phyloP scores from a whole-genome alignment of 225 moss, liverwort and hornwort species.

The Lunularia cruciata region DNA sequence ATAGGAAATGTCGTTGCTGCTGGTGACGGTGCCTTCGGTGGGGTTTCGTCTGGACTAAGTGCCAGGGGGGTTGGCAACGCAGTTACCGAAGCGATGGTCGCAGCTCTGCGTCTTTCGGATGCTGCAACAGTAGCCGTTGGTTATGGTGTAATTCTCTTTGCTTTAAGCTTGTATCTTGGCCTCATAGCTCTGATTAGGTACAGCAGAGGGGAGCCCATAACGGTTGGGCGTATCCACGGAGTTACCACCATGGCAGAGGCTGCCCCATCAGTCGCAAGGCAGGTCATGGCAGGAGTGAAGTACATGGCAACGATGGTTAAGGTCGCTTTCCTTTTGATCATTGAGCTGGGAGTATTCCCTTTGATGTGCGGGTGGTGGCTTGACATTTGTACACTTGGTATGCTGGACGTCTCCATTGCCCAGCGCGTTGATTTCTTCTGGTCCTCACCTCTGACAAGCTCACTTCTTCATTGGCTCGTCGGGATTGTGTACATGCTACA shows the following conservation, averaged over 20 bases:
- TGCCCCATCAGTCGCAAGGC: slow-evolving; percentile 90
- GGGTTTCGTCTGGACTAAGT: slow-evolving; percentile 37
- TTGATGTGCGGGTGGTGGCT: slow-evolving; percentile 99
- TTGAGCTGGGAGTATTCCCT: slow-evolving; percentile 94
- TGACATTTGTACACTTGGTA: slow-evolving; percentile 92
- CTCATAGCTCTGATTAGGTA: slow-evolving; percentile 87
- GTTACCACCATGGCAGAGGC: slow-evolving; percentile 94
- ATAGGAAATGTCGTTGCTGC: slow-evolving; percentile 37
- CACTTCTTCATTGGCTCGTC: slow-evolving; percentile 95
- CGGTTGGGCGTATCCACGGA: slow-evolving; percentile 81
- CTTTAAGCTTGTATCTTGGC: slow-evolving; percentile 81
- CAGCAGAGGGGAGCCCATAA: slow-evolving; percentile 85
- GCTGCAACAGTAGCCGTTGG: slow-evolving; percentile 90
- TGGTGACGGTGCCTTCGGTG: slow-evolving; percentile 33
- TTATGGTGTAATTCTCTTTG: slow-evolving; percentile 76
- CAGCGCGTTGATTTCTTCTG: slow-evolving; percentile 85
- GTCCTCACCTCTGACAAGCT: slow-evolving; percentile 87
- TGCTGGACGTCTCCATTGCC: slow-evolving; percentile 76
- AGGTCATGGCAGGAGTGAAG: slow-evolving; percentile 87
- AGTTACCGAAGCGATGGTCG: slow-evolving; percentile 74
- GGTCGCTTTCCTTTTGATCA: slow-evolving; percentile 81
- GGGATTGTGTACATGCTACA: slow-evolving; percentile 97
- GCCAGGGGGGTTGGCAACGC: slow-evolving; percentile 34
- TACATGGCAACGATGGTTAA: slow-evolving; percentile 90
- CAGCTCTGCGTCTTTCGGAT: slow-evolving; percentile 82